These are phyloP conservation scores for Fusarium sp. DNA, from an alignment of 2,329 filamentous ascomycete genomes.

Conservation along the genomic window DNA sequence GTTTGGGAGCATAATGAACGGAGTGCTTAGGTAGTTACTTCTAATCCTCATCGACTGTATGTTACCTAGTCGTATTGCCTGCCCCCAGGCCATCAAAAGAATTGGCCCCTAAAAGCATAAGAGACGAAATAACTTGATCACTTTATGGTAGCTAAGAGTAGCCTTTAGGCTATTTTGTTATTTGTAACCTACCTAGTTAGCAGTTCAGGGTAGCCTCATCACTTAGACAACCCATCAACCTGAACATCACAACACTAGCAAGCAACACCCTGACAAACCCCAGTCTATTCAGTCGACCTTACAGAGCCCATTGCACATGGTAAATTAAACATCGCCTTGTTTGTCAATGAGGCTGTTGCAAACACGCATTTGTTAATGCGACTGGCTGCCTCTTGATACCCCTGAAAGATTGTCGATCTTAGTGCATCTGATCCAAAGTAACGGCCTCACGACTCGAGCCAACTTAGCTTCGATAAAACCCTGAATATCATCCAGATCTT, in stretches of 20 bases:
- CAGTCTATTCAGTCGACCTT: neutral
- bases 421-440: neutral
- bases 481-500: neutral
- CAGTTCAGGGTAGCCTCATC: neutral
- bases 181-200: no score
- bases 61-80: neutral
- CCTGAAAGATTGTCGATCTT: constrained; percentile 2
- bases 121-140: no score
- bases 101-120: no score
- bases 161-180: no score
- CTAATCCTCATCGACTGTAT: neutral
- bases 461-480: neutral
- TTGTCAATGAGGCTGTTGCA: constrained; percentile 19
- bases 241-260: neutral
- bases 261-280: neutral
- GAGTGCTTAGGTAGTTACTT: neutral
- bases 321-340: constrained; percentile 12
- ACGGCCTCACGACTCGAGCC: neutral
- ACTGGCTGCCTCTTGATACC: constrained; percentile 31
- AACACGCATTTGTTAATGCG: neutral
- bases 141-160: no score
- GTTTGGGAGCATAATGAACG: neutral
- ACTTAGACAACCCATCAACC: neutral
- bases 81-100: no score
- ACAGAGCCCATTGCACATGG: neutral